phyloP scores from a whole-genome alignment of 2,329 filamentous ascomycete genomes.

The Neopestalotiopsis sp. region DNA sequence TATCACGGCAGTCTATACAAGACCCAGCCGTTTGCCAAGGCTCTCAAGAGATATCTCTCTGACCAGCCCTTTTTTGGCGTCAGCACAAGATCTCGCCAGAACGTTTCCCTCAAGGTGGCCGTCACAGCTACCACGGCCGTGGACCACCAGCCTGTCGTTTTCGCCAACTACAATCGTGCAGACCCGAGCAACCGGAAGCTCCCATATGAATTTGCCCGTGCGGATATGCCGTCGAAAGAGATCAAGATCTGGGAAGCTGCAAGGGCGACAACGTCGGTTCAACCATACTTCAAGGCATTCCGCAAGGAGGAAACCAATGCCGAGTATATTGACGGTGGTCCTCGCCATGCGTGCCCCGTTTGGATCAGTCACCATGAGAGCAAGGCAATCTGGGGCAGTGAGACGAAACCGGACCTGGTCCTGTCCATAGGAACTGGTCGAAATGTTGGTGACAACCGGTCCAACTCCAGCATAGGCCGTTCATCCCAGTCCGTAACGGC shows the following conservation, averaged over 20 bases:
- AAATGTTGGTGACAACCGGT: slow-evolving; percentile 31
- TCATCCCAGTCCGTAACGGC: slow-evolving; percentile 29
- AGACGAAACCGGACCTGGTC: slow-evolving; percentile 31
- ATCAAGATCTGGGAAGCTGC: slow-evolving; percentile 38
- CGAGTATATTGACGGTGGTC: slow-evolving; percentile 29
- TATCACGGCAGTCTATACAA: slow-evolving; percentile 39
- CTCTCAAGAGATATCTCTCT: slow-evolving; percentile 32
- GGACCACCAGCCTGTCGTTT: slow-evolving; percentile 32
- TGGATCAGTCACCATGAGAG: slow-evolving; percentile 33
- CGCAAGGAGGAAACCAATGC: slow-evolving; percentile 31
- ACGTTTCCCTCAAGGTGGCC: slow-evolving; percentile 33
- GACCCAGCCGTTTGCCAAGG: slow-evolving; percentile 33
- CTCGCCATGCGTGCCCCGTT: slow-evolving; percentile 31
- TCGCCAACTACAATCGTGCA: slow-evolving; percentile 38
- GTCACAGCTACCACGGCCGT: slow-evolving; percentile 31
- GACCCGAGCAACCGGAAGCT: slow-evolving; percentile 28
- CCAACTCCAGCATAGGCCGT: slow-evolving; percentile 18
- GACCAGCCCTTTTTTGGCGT: slow-evolving; percentile 37
- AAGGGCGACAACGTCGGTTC: slow-evolving; percentile 34
- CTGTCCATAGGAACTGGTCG: slow-evolving; percentile 36
- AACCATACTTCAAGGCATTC: slow-evolving; percentile 36
- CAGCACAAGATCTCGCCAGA: slow-evolving; percentile 27
- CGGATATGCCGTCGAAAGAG: slow-evolving; percentile 33
- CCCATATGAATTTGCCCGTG: slow-evolving; percentile 34
- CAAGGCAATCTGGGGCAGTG: slow-evolving; percentile 34